Conservation (phyloP, 495 filamentous ascomycete species). For the Podospora pseudopauciseta region DNA sequence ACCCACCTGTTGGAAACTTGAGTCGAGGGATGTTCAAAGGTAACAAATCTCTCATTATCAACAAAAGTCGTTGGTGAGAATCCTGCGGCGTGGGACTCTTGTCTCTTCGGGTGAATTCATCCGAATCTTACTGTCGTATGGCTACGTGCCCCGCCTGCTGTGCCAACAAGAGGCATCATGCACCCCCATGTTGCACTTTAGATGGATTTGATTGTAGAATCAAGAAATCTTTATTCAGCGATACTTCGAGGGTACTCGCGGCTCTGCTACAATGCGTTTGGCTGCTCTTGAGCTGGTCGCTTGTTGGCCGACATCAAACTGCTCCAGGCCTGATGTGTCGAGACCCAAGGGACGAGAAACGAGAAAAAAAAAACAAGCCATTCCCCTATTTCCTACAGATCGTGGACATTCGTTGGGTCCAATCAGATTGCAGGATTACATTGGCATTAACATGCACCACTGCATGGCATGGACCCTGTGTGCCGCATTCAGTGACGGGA, state of each 20-base stretch:
- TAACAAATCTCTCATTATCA: not conserved
- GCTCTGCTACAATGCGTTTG: not conserved
- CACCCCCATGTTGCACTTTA: not conserved
- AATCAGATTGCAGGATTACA: constrained; percentile 17
- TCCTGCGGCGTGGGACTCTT: not conserved
- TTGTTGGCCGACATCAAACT: not conserved
- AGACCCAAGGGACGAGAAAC: not conserved
- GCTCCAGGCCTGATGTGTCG: not conserved
- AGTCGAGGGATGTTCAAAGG: not conserved
- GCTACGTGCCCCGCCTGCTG: not conserved
- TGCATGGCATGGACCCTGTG: not conserved
- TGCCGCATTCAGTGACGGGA: not conserved
- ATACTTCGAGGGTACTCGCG: not conserved
- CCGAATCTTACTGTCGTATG: not conserved
- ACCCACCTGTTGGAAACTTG: not conserved
- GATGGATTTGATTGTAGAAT: not conserved
- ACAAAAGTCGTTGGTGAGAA: not conserved
- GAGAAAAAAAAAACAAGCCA: constrained; percentile 4
- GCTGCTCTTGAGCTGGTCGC: not conserved
- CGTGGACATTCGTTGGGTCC: constrained; percentile 6
- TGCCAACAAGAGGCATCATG: not conserved
- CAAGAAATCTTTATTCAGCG: not conserved
- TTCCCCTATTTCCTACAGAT: constrained; percentile 26
- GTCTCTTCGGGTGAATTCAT: not conserved
- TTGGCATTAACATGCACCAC: constrained; percentile 6